These are phyloP conservation scores for Cytospora mali DNA, from an alignment of 2,329 filamentous ascomycete species.

Conservation along the genomic window DNA sequence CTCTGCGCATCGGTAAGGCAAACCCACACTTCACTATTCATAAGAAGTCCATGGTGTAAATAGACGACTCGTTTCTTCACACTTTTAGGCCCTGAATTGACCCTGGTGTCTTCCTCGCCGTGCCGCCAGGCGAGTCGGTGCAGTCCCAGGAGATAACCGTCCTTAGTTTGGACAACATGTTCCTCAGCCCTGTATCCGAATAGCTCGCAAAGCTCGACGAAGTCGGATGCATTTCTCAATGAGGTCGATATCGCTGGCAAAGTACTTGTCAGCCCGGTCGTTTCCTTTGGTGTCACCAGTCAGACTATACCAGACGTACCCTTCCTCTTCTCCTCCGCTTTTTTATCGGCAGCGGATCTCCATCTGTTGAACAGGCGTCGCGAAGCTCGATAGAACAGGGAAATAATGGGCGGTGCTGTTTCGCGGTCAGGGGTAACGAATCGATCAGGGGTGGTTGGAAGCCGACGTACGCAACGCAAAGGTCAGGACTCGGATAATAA, in stretches of 20 bases:
- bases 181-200: conserved; percentile 95
- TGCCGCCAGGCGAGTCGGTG: conserved; percentile 83
- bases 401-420: conserved; percentile 75
- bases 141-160: conserved; percentile 89
- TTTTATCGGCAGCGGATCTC: conserved; percentile 69
- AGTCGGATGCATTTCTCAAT: conserved; percentile 85
- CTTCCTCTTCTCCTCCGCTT: conserved; percentile 69
- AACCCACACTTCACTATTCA: conserved; percentile 99
- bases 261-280: conserved; percentile 39
- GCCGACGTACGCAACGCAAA: conserved; percentile 74
- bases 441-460: conserved; percentile 11
- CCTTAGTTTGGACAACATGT: conserved; percentile 90
- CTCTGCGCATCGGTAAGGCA: conserved; percentile 84
- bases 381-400: conserved; percentile 80
- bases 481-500: conserved; percentile 81
- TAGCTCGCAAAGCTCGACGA: conserved; percentile 88
- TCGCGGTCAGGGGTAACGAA: conserved; percentile 24
- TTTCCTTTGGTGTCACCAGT: conserved; percentile 42
- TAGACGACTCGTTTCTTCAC: conserved; percentile 86
- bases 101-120: conserved; percentile 76
- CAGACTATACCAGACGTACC: conserved; percentile 51
- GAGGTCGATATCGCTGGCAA: conserved; percentile 67
- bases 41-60: conserved; percentile 91
- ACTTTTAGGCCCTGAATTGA: conserved; percentile 72
- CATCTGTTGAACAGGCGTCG: conserved; percentile 80